A percentile compares a stretch with the other conserved stretches of the same genome.
phyloP scores from a whole-genome alignment of 2,329 filamentous ascomycete genomes.

The Cladosporium sp. region DNA sequence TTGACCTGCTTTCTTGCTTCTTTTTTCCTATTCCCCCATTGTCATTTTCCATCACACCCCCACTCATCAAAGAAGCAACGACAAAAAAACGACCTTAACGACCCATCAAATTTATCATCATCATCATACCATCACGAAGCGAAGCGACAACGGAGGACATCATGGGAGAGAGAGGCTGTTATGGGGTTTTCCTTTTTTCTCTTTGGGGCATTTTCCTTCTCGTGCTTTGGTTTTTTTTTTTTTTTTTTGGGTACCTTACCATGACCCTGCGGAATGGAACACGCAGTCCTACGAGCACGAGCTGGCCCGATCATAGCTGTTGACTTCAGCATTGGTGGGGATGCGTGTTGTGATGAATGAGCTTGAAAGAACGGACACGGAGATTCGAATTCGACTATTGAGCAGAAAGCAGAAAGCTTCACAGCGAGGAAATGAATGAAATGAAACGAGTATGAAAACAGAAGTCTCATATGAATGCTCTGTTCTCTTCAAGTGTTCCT shows the following conservation, averaged over 20 bases:
- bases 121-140: slow-evolving; percentile 2
- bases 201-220: neutral
- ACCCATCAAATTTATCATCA: neutral
- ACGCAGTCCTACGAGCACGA: neutral
- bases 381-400: no score
- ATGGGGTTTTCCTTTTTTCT: neutral
- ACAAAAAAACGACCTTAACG: slow-evolving; percentile 5
- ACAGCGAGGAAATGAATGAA: no score
- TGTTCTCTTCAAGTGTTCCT: no score
- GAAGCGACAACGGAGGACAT: neutral
- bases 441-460: no score
- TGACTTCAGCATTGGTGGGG: neutral
- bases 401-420: no score
- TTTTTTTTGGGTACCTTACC: neutral
- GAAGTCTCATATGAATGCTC: no score
- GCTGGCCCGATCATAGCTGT: no score
- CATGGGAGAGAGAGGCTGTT: neutral
- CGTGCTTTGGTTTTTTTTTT: neutral
- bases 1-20: neutral
- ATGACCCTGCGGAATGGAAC: neutral
- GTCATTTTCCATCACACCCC: neutral
- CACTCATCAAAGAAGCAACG: neutral
- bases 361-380: no score
- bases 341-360: neutral
- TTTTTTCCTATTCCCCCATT: neutral